Evolutionary conservation across 78 protist genomes (phyloP).

Genomic region (Dictyostelium purpureum): DNA sequence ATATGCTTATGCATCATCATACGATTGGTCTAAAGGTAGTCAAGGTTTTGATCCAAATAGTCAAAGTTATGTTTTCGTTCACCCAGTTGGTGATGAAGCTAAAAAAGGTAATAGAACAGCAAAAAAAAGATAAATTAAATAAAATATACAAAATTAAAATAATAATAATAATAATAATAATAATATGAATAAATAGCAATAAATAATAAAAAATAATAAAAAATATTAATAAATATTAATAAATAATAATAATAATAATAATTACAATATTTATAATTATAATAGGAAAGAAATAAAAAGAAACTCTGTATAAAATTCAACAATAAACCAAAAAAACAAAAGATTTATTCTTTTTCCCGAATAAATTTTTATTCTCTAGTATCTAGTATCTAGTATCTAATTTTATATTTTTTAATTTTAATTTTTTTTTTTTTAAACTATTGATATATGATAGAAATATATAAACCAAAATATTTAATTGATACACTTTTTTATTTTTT

Average conservation of each 20-base stretch:
- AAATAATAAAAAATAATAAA: too few species aligned
- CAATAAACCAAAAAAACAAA: not conserved
- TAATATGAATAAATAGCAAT: not conserved
- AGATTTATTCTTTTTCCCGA: not conserved
- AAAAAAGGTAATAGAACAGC: constrained; percentile 18
- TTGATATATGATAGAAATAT: too few species aligned
- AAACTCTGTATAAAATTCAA: not conserved
- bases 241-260: not conserved
- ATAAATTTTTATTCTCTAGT: too few species aligned
- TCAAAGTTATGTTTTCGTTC: constrained; percentile 11
- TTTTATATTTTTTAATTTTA: not conserved
- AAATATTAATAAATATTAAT: too few species aligned
- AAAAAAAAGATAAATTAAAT: not conserved
- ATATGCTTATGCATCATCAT: constrained; percentile 92
- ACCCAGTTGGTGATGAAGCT: constrained; percentile 25
- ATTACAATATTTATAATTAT: too few species aligned
- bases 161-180: not conserved
- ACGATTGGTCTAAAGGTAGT: constrained; percentile 91
- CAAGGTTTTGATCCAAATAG: constrained; percentile 11
- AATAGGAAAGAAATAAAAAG: not conserved
- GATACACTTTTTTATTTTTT: not conserved
- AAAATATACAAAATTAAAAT: not conserved
- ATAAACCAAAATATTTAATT: too few species aligned
- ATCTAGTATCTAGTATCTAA: not conserved
- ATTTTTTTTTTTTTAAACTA: not conserved